phyloP scores from a whole-genome alignment of 345 rosid genomes.

The Linum lewisii region DNA sequence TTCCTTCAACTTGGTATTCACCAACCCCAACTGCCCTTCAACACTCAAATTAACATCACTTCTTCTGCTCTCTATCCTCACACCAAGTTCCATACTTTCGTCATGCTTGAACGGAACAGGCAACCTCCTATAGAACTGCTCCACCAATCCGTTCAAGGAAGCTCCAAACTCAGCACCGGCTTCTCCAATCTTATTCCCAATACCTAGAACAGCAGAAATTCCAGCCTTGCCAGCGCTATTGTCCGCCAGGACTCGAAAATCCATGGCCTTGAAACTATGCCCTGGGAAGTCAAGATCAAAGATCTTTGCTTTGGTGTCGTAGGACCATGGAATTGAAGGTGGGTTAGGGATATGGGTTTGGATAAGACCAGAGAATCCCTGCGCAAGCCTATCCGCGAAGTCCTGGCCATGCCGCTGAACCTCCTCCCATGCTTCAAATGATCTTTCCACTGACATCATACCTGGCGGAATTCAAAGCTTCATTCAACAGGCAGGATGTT shows the following conservation, averaged over 20 bases:
- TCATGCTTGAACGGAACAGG: constrained; percentile 61
- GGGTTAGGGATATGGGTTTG: constrained; percentile 57
- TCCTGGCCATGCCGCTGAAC: constrained; percentile 92
- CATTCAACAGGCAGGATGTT: background rate
- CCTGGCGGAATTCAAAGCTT: constrained; percentile 2
- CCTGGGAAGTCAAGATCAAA: constrained; percentile 65
- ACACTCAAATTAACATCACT: constrained; percentile 18
- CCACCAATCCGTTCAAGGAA: constrained; percentile 59
- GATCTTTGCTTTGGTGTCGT: constrained; percentile 43
- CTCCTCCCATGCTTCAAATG: constrained; percentile 96
- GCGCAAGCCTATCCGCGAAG: constrained; percentile 79
- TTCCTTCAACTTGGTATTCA: constrained; percentile 38
- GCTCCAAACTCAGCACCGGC: constrained; percentile 87
- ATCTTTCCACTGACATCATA: constrained; percentile 73
- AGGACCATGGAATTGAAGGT: constrained; percentile 62
- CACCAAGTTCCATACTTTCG: constrained; percentile 22
- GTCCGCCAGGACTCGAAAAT: constrained; percentile 35
- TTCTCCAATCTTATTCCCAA: constrained; percentile 77
- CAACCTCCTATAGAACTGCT: constrained; percentile 63
- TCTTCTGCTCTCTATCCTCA: constrained; percentile 25
- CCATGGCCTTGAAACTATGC: constrained; percentile 31
- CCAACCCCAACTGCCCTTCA: constrained; percentile 28
- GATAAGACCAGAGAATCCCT: constrained; percentile 76
- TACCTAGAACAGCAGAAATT: constrained; percentile 58
- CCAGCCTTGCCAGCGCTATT: constrained; percentile 39